Base-by-base conservation (phyloP, 2,329 filamentous ascomycete species). In the Pyricularia grisea region DNA sequence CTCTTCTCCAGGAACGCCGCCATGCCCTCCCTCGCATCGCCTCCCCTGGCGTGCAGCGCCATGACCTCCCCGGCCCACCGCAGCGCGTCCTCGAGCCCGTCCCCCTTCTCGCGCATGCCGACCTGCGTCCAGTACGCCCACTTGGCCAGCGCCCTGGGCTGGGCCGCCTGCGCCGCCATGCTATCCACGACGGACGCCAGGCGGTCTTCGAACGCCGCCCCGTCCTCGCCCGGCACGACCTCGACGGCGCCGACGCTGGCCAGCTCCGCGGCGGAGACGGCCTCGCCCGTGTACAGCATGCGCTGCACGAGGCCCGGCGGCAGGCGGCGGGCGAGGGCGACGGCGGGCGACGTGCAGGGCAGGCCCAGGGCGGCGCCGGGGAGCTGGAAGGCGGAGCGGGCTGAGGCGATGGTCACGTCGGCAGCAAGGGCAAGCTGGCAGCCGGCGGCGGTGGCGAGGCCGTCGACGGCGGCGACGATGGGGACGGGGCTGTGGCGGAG, bases 41-140 rank as follows among this genome's bases (percentile, higher is more conserved):
- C 73, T 11, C 71, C 71, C 25, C 71, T 70, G n/a, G 75, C 73
- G 66, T 78, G 75, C 69, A 76, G 27, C 0, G 72, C 73, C 77
- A 78, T 78, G 1, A 75, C 72, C 20, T 71, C 68, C 0, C 72
- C 74, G 0, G 76, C 74, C 76, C 76, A 78, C 33, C 66, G 50
- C 4, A 71, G 70, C 12, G 76, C 76, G 31, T 73, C 74, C 66
- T 72, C 71, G 30, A 73, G 74, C 2, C 73, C 75, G 67, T 76
- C 75, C 6, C 64, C 72, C 1, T 66, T 67, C 0, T 33, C 71
- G 0, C 20, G 63, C 30, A 77, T 68, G 1, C 72, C 71, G n/a
- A 73, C 63, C 72, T 78, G 77, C 7, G 76, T 74, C 77, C 76
- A 78, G 67, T 74, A 78, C 0, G 76, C 76, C 77, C 77, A 79